Percentiles rank a stretch among this genome's conserved stretches.
Evolutionary conservation across 306 rosid species (phyloP).

Genomic region (Biancaea sappan): DNA sequence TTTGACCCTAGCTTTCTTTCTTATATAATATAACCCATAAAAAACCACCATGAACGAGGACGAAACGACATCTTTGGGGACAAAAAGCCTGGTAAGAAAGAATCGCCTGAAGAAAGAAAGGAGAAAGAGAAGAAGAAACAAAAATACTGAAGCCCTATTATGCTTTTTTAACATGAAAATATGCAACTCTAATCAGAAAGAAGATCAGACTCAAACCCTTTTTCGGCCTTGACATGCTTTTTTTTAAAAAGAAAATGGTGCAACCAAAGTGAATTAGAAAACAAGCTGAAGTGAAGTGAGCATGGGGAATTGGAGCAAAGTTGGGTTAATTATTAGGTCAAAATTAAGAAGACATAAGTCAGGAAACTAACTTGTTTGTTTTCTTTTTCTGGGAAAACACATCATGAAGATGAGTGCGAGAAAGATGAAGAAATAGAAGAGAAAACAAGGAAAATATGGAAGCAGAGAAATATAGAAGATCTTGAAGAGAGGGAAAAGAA

Average conservation of each 20-base stretch:
- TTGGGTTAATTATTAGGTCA: neutral
- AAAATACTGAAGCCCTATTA: neutral
- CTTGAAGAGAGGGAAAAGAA: neutral
- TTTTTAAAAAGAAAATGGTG: neutral
- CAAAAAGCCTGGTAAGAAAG: conserved; percentile 26
- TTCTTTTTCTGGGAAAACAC: conserved; percentile 16
- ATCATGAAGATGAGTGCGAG: neutral
- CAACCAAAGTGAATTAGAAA: conserved; percentile 6
- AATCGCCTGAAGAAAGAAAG: neutral
- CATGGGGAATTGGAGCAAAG: conserved; percentile 24
- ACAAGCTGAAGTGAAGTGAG: neutral
- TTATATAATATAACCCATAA: neutral
- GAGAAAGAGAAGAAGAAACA: no score
- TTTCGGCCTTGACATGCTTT: neutral
- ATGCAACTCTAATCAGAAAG: neutral
- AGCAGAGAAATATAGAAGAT: neutral
- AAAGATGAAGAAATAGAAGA: conserved; percentile 12
- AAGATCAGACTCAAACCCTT: conserved; percentile 16
- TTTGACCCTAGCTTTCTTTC: conserved; percentile 13
- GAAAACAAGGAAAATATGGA: no score
- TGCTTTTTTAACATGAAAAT: conserved; percentile 1
- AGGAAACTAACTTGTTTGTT: neutral
- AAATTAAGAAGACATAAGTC: neutral
- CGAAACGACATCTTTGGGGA: neutral
- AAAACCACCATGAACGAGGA: neutral